Percentiles rank a stretch among this genome's conserved stretches.
Evolutionary conservation across 1,284 basidiomycete genomes (phyloP).

Genomic region (Exobasidium cylindrosporum): DNA sequence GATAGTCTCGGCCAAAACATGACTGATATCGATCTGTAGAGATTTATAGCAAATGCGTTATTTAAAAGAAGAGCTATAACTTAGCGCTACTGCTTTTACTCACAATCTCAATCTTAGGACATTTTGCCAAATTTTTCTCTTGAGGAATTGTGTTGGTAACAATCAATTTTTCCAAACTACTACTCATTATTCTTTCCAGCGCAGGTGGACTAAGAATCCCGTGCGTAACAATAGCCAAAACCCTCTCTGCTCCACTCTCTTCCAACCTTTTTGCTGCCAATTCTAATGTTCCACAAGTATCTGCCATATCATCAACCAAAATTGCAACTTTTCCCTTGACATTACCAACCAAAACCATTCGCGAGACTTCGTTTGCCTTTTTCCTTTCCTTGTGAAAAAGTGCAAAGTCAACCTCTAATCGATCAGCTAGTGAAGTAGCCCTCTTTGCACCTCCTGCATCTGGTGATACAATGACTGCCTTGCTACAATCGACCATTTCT

Average conservation of each 20-base stretch:
- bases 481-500: conserved; percentile 78
- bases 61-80: neutral
- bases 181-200: conserved; percentile 59
- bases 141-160: conserved; percentile 99
- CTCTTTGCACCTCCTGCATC: conserved; percentile 98
- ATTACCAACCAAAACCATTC: conserved; percentile 96
- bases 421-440: conserved; percentile 97
- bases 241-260: conserved; percentile 82
- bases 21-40: conserved; percentile 82
- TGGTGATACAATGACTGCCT: conserved; percentile 95
- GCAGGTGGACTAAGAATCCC: conserved; percentile 92
- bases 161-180: conserved; percentile 81
- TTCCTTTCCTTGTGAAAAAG: conserved; percentile 99
- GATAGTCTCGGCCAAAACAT: conserved; percentile 94
- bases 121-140: conserved; percentile 69
- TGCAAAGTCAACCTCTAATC: conserved; percentile 94
- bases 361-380: conserved; percentile 97
- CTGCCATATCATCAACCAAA: conserved; percentile 99
- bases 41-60: neutral
- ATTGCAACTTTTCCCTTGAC: conserved; percentile 92
- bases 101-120: conserved; percentile 74
- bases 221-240: conserved; percentile 93
- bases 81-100: neutral
- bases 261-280: conserved; percentile 83
- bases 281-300: conserved; percentile 96